Evolutionary conservation across 2,329 filamentous ascomycete genomes (phyloP), one percentile per base, ranked within the genome.

Genomic region (Nothomitra cinnamomea): DNA sequence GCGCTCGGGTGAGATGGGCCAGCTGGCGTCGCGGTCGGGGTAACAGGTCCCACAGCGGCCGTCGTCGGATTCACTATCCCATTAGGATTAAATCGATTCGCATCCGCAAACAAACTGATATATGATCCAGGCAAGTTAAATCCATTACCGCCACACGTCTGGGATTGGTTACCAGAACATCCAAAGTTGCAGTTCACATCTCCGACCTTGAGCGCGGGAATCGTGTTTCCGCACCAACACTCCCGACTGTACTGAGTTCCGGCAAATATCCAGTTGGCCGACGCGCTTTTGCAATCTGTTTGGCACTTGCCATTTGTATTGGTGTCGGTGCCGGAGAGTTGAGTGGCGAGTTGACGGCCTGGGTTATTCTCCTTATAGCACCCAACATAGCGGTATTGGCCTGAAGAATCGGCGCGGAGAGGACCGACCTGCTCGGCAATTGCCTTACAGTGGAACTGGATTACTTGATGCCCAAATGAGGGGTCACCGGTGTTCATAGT

Each of bases 371-470:
- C 63, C 19, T 54, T 55, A 54, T 60, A 66, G 54, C 65, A 67
- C 13, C 65, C 65, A 7, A 64, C 56, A 53, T 66, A 66, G 8
- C 57, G 52, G 52, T 62, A 65, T 3, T 59, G 51, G 2, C 57
- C 36, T 52, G 53, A 57, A 8, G 61, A 61, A 36, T 62, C 58
- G 2, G 62, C 43, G 15, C 68, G 60, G 19, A 65, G 56, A 8
- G 68, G 68, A 3, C 68, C 69, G 10, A 70, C 60, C 40, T 58
- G 61, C 38, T 67, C 61, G 1, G 57, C 48, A 45, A 71, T 62
- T 2, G 67, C 1, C 71, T 67, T 19, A 70, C 69, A 51, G 73
- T 72, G 55, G 73, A 72, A 38, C 61, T 64, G 8, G n/a, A 48
- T 24, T 15, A 65, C 61, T 50, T 67, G 67, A 17, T 68, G 59